Evolutionary conservation across 768 basidiomycete species (phyloP), one percentile per base, ranked within the genome.

Genomic region (Gloeopeniophorella convolvens): DNA sequence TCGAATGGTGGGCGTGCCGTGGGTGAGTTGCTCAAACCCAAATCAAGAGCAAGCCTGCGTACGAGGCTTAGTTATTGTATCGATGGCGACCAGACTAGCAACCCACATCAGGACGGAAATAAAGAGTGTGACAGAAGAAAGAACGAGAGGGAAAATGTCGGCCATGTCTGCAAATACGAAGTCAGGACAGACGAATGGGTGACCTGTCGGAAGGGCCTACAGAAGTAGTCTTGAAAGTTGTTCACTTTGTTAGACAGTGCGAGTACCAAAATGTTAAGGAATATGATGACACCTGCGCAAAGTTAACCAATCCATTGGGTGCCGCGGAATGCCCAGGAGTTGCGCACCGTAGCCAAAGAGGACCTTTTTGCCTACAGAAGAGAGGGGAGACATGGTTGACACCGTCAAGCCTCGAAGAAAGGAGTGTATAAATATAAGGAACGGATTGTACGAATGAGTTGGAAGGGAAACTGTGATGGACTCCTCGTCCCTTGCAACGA

Each of bases 211-310:
- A 18, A 32, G 21, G 5, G 68, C 76, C 58, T 50, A 81, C 79
- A 82, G 67, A 76, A 82, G 63, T 73, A 83, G 21, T 77, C 76
- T 59, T 79, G 76, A 60, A 76, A 81, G 20, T 65, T 59, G 63
- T 81, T 81, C 37, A 83, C 76, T 39, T 70, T 69, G 15, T 73
- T 67, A 0, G 80, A 70, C 44, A 81, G 69, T 10, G 70, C 78
- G 33, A 83, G 66, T 12, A 78, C 76, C 42, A 77, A 56, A 50
- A 77, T 63, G 57, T 77, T 74, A 47, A 75, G 60, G 27, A 77
- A 41, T 42, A 76, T 68, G 50, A 80, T 64, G 37, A 62, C 60
- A 44, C 66, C 77, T 80, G 52, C 20, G 24, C 8, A 26, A 16
- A 12, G 12, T 7, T 23, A 41, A 15, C 4, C 28, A 24, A 18